Base-by-base conservation (phyloP, 2,329 filamentous ascomycete species). In the Aureobasidium melanogenum region DNA sequence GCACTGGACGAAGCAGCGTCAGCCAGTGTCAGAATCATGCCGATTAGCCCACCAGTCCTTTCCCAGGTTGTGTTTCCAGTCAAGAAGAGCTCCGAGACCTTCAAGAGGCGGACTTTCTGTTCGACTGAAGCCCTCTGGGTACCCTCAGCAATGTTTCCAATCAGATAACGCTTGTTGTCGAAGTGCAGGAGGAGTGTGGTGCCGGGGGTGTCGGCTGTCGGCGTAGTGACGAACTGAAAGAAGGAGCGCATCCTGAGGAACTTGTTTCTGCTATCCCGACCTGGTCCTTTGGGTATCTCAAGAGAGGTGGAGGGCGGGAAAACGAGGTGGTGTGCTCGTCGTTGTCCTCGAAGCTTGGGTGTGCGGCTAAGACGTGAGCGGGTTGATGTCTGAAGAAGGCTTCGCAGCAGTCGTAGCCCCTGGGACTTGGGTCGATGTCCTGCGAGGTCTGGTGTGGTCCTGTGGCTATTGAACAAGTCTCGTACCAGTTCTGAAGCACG, bases 171-270 rank as follows among this genome's bases (percentile, higher is more conserved):
- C 68, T 88, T 87, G 68, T 85, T 83, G 67, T 93, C 89, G 69
- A 91, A 92, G 71, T 93, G 86, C 7, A 99, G 79, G 39, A 91
- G 72, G 34, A 97, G 73, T 54, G 84, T 83, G 2, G 90, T 89
- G 59, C 93, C 93, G 0, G 87, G 84, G 22, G 91, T 96, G 75
- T 99, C 94, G 63, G 87, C 88, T 66, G 93, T 94, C 15, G 93
- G 93, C 63, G 88, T 88, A 19, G 87, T 88, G 64, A 93, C 73
- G 68, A 97, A 76, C 72, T 95, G 87, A 61, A 92, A 79, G 68
- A 79, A 84, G 71, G 82, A 87, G 67, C 86, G 81, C 92, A 96
- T 96, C 22, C 41, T 59, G 10, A 15, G n/a, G 10, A 44, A 44
- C 3, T 22, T 26, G 9, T 32, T n/a, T 4, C 5, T n/a, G 26